phyloP scores from a whole-genome alignment of 2,329 filamentous ascomycete genomes.

The Neurospora sp. region DNA sequence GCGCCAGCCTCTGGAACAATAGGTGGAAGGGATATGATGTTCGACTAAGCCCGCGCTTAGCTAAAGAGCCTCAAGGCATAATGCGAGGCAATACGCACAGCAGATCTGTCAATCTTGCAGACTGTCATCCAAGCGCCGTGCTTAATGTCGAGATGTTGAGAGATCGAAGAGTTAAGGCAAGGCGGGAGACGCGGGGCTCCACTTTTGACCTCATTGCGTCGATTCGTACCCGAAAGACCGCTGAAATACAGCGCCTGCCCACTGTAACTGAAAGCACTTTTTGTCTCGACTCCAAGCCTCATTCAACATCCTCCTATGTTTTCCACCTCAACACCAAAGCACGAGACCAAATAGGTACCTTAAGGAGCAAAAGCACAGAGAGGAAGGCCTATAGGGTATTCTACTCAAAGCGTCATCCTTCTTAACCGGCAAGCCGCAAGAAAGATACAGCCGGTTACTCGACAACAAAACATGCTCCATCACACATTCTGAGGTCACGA shows the following conservation, averaged over 20 bases:
- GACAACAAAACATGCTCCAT: not conserved
- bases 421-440: not conserved
- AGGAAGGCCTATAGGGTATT: not conserved
- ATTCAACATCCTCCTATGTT: not conserved
- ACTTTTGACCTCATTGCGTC: not conserved
- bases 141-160: not conserved
- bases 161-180: not conserved
- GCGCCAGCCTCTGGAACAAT: not conserved
- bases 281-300: not conserved
- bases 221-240: accelerated
- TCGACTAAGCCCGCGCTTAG: not conserved
- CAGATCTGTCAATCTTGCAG: not conserved
- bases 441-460: not conserved
- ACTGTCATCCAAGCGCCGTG: not conserved
- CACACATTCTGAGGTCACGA: not conserved
- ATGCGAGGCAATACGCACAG: not conserved
- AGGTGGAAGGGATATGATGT: not conserved
- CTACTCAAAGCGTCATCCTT: not conserved
- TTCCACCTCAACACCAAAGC: not conserved
- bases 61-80: not conserved
- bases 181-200: not conserved
- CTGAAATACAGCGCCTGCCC: not conserved
- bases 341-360: not conserved
- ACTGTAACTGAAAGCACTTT: not conserved
- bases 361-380: not conserved